Percentiles rank a stretch among this genome's conserved stretches.
phyloP scores from a whole-genome alignment of 441 rosid genomes.

The Jatropha podagrica region DNA sequence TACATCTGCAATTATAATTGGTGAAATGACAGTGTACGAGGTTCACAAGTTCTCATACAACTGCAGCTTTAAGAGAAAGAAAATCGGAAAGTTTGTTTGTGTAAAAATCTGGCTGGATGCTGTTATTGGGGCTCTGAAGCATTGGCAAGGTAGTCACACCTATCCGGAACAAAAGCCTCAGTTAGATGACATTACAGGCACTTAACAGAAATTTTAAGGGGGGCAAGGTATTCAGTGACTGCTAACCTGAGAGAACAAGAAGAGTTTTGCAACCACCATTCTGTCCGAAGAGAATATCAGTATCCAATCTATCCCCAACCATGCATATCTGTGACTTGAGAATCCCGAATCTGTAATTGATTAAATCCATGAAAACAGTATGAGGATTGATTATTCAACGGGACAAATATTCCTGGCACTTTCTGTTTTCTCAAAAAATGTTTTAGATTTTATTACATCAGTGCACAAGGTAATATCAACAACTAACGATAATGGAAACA shows the following conservation, averaged over 20 bases:
- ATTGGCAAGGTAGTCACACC: conserved; percentile 72
- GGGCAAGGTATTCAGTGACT: background rate
- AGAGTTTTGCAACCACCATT: conserved; percentile 94
- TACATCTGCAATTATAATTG: conserved; percentile 9
- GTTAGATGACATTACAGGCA: background rate
- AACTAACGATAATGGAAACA: background rate
- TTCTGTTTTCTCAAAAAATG: background rate
- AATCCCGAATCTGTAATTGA: conserved; percentile 52
- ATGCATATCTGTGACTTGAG: conserved; percentile 81
- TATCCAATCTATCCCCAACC: conserved; percentile 96
- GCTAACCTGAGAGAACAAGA: conserved; percentile 79
- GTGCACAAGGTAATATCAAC: background rate
- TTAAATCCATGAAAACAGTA: conserved; percentile 5
- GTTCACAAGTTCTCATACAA: conserved; percentile 39
- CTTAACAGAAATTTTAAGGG: background rate
- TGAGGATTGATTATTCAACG: background rate
- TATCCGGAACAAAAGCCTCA: conserved; percentile 24
- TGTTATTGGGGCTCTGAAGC: conserved; percentile 58
- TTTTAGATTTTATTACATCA: background rate
- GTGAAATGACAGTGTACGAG: background rate
- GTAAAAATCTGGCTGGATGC: conserved; percentile 76
- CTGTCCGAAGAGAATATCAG: conserved; percentile 87
- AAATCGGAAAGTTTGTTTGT: conserved; percentile 67
- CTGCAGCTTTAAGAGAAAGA: conserved; percentile 53
- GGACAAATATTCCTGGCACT: background rate